Conservation (phyloP, 1,139 yeast species). For the Yamadazyma oceani region DNA sequence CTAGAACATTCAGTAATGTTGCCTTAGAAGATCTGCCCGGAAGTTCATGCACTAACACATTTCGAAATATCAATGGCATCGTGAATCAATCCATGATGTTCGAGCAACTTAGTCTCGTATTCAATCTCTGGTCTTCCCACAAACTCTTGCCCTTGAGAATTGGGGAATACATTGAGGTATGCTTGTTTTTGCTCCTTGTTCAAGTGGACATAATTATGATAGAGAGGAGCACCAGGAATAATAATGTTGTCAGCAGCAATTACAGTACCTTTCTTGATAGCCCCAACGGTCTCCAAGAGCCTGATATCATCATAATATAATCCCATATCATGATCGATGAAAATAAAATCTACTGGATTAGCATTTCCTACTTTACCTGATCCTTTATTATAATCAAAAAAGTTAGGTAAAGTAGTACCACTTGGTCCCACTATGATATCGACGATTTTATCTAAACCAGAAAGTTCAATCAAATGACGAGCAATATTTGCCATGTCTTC, state of each 20-base stretch:
- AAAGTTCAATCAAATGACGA: conserved; percentile 29
- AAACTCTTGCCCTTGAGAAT: too few species aligned
- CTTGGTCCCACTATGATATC: conserved; percentile 40
- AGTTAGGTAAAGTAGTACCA: conserved; percentile 25
- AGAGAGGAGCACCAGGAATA: conserved; percentile 41
- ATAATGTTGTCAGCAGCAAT: conserved; percentile 41
- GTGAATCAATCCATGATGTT: too few species aligned
- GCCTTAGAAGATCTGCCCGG: too few species aligned
- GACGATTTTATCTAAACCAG: conserved; percentile 34
- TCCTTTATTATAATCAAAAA: conserved; percentile 10
- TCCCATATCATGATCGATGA: conserved; percentile 44
- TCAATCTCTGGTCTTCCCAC: too few species aligned
- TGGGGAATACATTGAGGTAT: too few species aligned
- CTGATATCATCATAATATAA: conserved; percentile 44
- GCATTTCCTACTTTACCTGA: not conserved
- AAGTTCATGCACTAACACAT: too few species aligned
- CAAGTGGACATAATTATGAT: conserved; percentile 26
- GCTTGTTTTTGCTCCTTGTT: too few species aligned
- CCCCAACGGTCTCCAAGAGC: conserved; percentile 38
- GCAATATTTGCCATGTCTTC: conserved; percentile 35
- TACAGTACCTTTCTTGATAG: conserved; percentile 41
- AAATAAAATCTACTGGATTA: conserved; percentile 31
- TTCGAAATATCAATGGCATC: too few species aligned
- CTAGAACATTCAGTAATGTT: too few species aligned
- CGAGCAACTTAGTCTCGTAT: too few species aligned